Evolutionary conservation across 768 basidiomycete genomes (phyloP), one percentile per base, ranked within the genome.

Genomic region (Rossbeevera mucosa): DNA sequence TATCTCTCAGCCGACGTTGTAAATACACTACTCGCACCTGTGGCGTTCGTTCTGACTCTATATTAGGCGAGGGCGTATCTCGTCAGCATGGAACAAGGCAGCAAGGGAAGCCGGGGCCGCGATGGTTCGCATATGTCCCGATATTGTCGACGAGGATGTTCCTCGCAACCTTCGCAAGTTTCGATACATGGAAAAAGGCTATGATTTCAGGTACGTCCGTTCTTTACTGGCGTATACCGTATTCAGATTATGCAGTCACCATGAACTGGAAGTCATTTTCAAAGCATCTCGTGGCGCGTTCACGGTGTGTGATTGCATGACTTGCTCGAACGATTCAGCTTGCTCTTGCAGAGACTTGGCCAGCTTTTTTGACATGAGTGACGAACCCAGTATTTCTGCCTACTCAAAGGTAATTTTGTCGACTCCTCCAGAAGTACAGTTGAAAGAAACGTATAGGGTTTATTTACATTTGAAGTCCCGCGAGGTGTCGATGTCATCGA

Each of bases 401-500:
- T 85, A 85, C 58, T 71, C 68, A 3, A 47, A 64, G 53, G 66
- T 74, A 75, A 52, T 28, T 18, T 12, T 33, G 0, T 43, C 12
- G 21, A 22, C 16, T 21, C 20, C 3, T 22, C 26, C 22, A 7
- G 5, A 28, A 25, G 44, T 40, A 42, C 9, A 16, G 7, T 44
- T 63, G 12, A 57, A 43, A 22, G 24, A 47, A 6, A 33, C 20
- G 21, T 40, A 8, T 44, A 86, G 84, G 76, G 79, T 18, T 60
- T 79, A 7, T 83, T 79, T 59, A 65, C 66, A 2, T 79, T 82
- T 58, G 64, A 70, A 9, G 49, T 71, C 1, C 66, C 64, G 22
- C 69, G 63, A 13, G 80, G 80, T 0, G 59, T 68, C 0, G 79
- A 82, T 44, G 79, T 84, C 11, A 73, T 86, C 5, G 86, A 88